Base-by-base conservation (phyloP, 345 rosid species). In the Gossypium turneri region DNA sequence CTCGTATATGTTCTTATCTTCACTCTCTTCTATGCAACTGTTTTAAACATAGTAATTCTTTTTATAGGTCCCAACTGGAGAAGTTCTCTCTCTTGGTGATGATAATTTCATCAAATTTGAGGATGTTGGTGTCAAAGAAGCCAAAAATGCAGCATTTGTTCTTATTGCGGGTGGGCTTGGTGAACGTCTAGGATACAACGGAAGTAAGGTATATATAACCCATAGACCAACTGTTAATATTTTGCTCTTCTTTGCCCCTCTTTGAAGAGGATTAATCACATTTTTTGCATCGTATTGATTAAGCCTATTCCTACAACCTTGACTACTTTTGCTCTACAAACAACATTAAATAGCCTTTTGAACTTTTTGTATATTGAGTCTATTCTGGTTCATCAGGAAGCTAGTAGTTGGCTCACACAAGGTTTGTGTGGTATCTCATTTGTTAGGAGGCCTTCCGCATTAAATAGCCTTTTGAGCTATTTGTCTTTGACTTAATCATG, bases 181-280 rank as follows among this genome's bases (percentile, higher is more conserved):
- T 15, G 99, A 95, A 76, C 97, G 98, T 68, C 97, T 95, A 75
- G 99, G 99, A 73, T 95, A 93, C 80, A 95, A 90, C 81, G 99
- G 98, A 78, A 95, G 93, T 80, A 95, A 93, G 98, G 97, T 93
- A 79, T 53, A 79, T 53, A 17, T 3, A 64, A 68, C 65, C 43
- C 0, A 34, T 60, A 13, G 50, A 15, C 59, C 44, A 47, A 44
- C 48, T 48, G 57, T 45, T 58, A 70, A 22, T 65, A 66, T 27
- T 55, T 77, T 38, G 19, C 12, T 7, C 58, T 67, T 53, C 38
- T 65, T 17, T 38, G 65, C 27, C 29, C 34, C 1, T 13, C 9
- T 47, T 29, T 6, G 25, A 45, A 13, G 55, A 47, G 38, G 34
- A 10, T 67, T 48, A 5, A 67, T 47, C 71, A 47, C 20, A 47